These are phyloP conservation scores for Pezicula neosporulosa DNA, from an alignment of 2,329 filamentous ascomycete species.

Conservation along the genomic window DNA sequence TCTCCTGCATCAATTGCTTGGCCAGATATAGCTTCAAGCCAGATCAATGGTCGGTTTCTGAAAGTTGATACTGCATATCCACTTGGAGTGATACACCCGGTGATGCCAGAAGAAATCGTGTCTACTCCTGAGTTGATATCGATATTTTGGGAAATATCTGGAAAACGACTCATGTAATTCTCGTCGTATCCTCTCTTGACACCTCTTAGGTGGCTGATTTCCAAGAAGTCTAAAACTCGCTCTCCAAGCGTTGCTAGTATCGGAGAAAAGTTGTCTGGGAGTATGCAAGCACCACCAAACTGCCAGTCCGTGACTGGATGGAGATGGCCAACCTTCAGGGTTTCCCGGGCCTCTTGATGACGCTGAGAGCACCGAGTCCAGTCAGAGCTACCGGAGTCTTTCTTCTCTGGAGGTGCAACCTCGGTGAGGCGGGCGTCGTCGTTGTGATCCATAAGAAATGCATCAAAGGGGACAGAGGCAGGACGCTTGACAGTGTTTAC, in stretches of 20 bases:
- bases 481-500: slow-evolving; percentile 35
- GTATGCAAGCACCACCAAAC: slow-evolving; percentile 46
- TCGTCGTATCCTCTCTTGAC: slow-evolving; percentile 47
- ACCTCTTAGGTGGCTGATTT: slow-evolving; percentile 55
- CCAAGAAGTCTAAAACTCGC: slow-evolving; percentile 63
- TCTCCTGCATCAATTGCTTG: slow-evolving; percentile 66
- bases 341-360: slow-evolving; percentile 52
- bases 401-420: slow-evolving; percentile 22
- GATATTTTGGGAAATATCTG: slow-evolving; percentile 72
- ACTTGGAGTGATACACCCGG: slow-evolving; percentile 65
- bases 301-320: slow-evolving; percentile 59
- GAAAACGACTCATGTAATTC: slow-evolving; percentile 50
- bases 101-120: slow-evolving; percentile 48
- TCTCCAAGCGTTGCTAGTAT: slow-evolving; percentile 48
- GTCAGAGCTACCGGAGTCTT: slow-evolving; percentile 28
- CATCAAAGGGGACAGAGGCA: slow-evolving; percentile 59
- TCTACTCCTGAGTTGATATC: slow-evolving; percentile 48
- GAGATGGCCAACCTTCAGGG: slow-evolving; percentile 45
- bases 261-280: slow-evolving; percentile 53
- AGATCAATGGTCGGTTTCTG: slow-evolving; percentile 56
- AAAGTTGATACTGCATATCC: slow-evolving; percentile 60
- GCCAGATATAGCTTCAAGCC: slow-evolving; percentile 58
- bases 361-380: slow-evolving; percentile 58
- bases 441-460: slow-evolving; percentile 48
- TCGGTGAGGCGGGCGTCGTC: background rate